Conservation (phyloP, 176 grass and related monocot species). For the Chloris gayana region DNA sequence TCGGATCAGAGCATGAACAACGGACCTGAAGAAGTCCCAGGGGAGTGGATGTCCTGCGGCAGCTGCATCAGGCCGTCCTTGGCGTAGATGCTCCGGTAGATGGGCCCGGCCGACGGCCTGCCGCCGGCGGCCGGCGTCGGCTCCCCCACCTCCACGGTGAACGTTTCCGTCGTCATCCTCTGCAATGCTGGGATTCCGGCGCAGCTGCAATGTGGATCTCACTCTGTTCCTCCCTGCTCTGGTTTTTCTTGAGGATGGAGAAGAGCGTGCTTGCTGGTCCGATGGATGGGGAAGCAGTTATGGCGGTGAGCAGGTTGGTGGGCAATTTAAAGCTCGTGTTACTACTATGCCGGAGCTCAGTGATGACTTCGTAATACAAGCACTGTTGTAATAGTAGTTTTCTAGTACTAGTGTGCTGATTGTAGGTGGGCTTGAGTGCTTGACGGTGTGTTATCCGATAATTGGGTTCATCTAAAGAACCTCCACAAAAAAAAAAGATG, state of each 20-base stretch:
- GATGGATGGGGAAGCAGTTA: slow-evolving; percentile 46
- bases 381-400: too few relatives aligned
- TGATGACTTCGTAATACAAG: neutral
- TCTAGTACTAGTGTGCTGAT: too few relatives aligned
- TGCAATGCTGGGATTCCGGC: neutral
- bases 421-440: too few relatives aligned
- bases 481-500: too few relatives aligned
- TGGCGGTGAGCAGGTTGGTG: slow-evolving; percentile 42
- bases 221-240: neutral
- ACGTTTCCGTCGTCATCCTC: slow-evolving; percentile 57
- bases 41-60: slow-evolving; percentile 66
- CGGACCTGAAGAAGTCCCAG: slow-evolving; percentile 93
- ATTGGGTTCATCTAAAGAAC: too few relatives aligned
- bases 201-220: slow-evolving; percentile 28
- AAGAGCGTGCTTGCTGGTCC: neutral
- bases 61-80: slow-evolving; percentile 75
- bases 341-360: slow-evolving; percentile 22
- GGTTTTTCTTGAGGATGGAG: neutral
- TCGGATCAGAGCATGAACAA: neutral
- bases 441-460: too few relatives aligned
- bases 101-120: slow-evolving; percentile 62
- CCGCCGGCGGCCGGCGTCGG: slow-evolving; percentile 46
- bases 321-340: slow-evolving; percentile 55
- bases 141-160: slow-evolving; percentile 78
- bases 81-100: slow-evolving; percentile 80